Evolutionary conservation across 179 eudicot species (phyloP).

Genomic region (Carnegiea gigantea): DNA sequence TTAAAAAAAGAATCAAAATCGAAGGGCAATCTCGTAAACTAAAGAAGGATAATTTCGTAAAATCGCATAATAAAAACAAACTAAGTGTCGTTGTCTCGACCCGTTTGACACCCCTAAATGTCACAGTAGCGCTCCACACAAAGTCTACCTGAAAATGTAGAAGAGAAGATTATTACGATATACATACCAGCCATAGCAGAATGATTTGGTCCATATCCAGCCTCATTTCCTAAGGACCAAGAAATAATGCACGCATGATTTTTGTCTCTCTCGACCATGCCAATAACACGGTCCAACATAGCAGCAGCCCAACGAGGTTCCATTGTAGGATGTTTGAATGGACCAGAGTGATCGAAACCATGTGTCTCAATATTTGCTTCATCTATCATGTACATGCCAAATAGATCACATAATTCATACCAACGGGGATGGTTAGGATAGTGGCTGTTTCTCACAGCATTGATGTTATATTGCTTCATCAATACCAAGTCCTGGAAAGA

Average conservation of each 20-base stretch:
- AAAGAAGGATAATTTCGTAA: too few relatives aligned
- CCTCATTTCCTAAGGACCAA: conserved; percentile 96
- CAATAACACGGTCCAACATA: conserved; percentile 89
- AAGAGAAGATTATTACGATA: neutral
- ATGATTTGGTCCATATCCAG: conserved; percentile 97
- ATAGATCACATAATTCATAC: conserved; percentile 96
- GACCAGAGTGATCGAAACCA: conserved; percentile 79
- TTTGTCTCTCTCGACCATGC: conserved; percentile 99
- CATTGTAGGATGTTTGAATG: conserved; percentile 75
- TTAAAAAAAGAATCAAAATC: too few relatives aligned
- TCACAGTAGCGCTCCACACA: neutral
- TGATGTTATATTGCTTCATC: conserved; percentile 92
- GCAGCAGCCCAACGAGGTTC: conserved; percentile 83
- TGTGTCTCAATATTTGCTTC: conserved; percentile 99
- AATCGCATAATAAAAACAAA: too few relatives aligned
- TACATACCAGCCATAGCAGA: conserved; percentile 87
- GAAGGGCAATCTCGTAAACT: too few relatives aligned
- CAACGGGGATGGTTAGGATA: conserved; percentile 96
- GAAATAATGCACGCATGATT: conserved; percentile 90
- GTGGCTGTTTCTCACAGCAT: conserved; percentile 97
- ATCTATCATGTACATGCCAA: conserved; percentile 99
- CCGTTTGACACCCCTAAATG: too few relatives aligned
- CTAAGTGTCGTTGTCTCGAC: too few relatives aligned
- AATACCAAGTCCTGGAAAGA: conserved; percentile 77
- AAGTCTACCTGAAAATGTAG: neutral